Base-by-base conservation (phyloP, 768 basidiomycete species). In the Chalciporus piperatus region DNA sequence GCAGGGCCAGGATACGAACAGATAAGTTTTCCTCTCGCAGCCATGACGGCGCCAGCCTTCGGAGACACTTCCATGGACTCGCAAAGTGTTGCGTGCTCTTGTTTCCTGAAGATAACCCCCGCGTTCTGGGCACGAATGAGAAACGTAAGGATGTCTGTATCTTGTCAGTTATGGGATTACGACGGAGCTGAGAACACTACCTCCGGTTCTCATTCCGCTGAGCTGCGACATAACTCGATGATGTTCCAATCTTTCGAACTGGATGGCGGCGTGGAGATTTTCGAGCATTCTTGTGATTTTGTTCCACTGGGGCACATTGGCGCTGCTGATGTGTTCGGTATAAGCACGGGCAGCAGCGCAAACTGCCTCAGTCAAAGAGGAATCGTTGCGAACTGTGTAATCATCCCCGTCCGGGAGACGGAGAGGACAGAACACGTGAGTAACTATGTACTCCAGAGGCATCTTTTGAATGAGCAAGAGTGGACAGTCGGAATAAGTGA, bases 1-100 rank as follows among this genome's bases (percentile, higher is more conserved):
- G 77, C 74, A 4, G 76, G 74, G 0, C 72, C 74, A 16, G 80
- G 80, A 59, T 71, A 81, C 0, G 69, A 71, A n/a, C 74, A 70
- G 5, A 74, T 17, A 3, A 82, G 69, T 49, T 78, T 79, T 28
- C 78, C 77, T 32, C 58, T 55, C 0, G 69, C 45, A 2, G 54
- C 59, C 63, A 77, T 75, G 19, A 82, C 69, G 6, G 52, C 54
- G 11, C 57, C 58, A 3, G 68, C n/a, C n/a, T n/a, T n/a, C n/a
- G n/a, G n/a, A n/a, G n/a, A n/a, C n/a, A n/a, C n/a, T n/a, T 81
- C 76, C 49, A 82, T 83, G 7, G 63, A 61, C 54, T 81, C 80
- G 48, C 76, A 72, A 20, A 68, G 50, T 12, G 72, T 70, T 12
- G 58, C 48, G 6, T 55, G 35, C n/a, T 52, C 42, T 14, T 48